Evolutionary conservation across 169 alveolate species (phyloP).

Genomic region (Cryptosporidium meleagridis): DNA sequence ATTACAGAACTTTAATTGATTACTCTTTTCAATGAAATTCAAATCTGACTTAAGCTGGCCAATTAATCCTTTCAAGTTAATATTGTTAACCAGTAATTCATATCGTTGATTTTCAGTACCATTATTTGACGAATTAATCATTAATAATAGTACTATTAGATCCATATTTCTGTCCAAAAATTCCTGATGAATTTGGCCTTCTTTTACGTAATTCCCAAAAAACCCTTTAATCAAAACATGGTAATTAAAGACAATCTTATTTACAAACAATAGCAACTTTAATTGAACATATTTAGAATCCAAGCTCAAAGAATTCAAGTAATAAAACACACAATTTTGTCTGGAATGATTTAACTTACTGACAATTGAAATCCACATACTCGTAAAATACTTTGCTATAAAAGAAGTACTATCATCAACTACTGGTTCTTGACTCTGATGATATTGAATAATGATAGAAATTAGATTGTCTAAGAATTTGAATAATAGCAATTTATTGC

Average conservation of each 20-base stretch:
- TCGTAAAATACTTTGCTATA: not conserved
- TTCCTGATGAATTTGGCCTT: not conserved
- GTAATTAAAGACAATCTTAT: conserved; percentile 20
- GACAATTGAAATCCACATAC: conserved; percentile 24
- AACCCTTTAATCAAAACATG: conserved; percentile 7
- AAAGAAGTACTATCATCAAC: not conserved
- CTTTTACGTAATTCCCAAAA: not conserved
- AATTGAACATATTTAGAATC: not conserved
- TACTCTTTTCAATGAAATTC: not conserved
- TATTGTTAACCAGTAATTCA: not conserved
- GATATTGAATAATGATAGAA: not conserved
- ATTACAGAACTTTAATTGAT: not conserved
- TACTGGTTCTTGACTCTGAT: not conserved
- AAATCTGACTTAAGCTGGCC: conserved; percentile 7
- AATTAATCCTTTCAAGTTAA: not conserved
- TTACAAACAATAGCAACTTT: conserved; percentile 14
- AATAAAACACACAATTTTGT: conserved; percentile 15
- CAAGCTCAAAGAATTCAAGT: not conserved
- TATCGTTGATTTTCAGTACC: not conserved
- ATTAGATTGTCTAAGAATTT: conserved; percentile 24
- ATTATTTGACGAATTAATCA: not conserved
- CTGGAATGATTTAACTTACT: not conserved
- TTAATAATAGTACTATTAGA: not conserved
- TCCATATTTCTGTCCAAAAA: conserved; percentile 37
- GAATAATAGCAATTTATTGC: conserved; percentile 25